Base-by-base conservation (phyloP, 2,329 filamentous ascomycete genomes). In the Magnaporthiopsis incrustans region DNA sequence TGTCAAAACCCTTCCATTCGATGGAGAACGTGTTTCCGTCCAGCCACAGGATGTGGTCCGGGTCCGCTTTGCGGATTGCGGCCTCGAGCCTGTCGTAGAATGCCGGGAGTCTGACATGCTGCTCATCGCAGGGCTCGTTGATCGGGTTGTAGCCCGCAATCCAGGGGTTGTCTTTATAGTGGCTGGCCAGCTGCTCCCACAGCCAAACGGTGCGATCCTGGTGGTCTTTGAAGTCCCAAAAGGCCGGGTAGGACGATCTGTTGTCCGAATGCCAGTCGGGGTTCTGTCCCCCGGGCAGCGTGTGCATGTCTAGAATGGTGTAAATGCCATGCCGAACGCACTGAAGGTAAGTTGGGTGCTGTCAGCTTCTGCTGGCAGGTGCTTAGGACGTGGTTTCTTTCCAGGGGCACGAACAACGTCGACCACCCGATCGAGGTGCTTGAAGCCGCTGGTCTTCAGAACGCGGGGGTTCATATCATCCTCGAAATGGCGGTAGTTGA, bases 401-500 rank as follows among this genome's bases (percentile, higher is more conserved):
- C 10, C 8, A 35, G 33, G 8, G 4, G 18, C 7, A 26, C 61
- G 25, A 33, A 62, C 61, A 64, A 82, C 72, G 1, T 82, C 73
- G 6, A 84, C 73, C 1, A 81, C 75, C 15, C 78, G 73, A 66
- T 84, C 81, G 1, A 84, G 68, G 60, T 78, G 76, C 65, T 79
- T 77, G 67, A 84, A 83, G 0, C 81, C 82, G 11, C 74, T 73
- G 18, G 76, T 69, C 67, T 81, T 82, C 12, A 82, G 70, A 0
- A 80, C 77, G 8, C 75, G 70, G 0, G 81, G 81, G 65, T 82
- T 79, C 73, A 79, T 76, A 64, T 82, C 79, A 65, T 84, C 80
- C 65, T 82, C 79, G 50, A 84, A 83, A 67, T 84, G 81, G 0
- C 80, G 79, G 68, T 86, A 85, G 69, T 87, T 87, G 73, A 88